Conservation (phyloP, 495 filamentous ascomycete genomes). For the Daldinia decipiens region DNA sequence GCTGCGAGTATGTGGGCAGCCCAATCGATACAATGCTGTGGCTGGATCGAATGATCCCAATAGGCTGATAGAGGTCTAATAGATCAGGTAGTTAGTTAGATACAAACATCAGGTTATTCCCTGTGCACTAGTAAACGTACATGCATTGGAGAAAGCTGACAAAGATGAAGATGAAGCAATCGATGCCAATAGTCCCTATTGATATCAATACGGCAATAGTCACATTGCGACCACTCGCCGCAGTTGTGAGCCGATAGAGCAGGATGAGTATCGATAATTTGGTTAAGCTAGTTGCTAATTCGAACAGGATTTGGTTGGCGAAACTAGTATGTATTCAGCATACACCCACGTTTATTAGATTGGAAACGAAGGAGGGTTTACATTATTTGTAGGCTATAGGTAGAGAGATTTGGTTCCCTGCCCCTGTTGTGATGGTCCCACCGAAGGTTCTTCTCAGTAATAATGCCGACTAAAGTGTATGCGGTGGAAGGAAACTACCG, state of each 20-base stretch:
- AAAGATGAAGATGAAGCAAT: slow-evolving; percentile 60
- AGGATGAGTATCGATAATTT: slow-evolving; percentile 69
- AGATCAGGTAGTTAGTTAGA: slow-evolving; percentile 28
- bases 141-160: slow-evolving; percentile 66
- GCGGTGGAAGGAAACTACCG: slow-evolving; percentile 50
- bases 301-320: slow-evolving; percentile 64
- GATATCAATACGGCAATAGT: slow-evolving; percentile 51
- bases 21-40: slow-evolving; percentile 62
- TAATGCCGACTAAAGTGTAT: slow-evolving; percentile 57
- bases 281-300: slow-evolving; percentile 62
- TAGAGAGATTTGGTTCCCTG: slow-evolving; percentile 51
- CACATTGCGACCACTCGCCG: slow-evolving; percentile 36
- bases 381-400: slow-evolving; percentile 55
- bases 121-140: slow-evolving; percentile 52
- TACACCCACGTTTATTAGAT: background rate
- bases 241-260: slow-evolving; percentile 46
- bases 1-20: slow-evolving; percentile 60
- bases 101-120: background rate
- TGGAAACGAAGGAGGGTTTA: slow-evolving; percentile 11
- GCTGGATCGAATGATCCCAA: slow-evolving; percentile 58
- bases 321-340: slow-evolving; percentile 48
- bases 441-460: slow-evolving; percentile 56
- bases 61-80: slow-evolving; percentile 63
- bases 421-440: slow-evolving; percentile 70
- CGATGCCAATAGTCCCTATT: slow-evolving; percentile 57